Percentiles rank a stretch among this genome's conserved stretches.
Evolutionary conservation across 176 grass and related monocot species (phyloP).

Genomic region (Ampelocalamus luodianensis): DNA sequence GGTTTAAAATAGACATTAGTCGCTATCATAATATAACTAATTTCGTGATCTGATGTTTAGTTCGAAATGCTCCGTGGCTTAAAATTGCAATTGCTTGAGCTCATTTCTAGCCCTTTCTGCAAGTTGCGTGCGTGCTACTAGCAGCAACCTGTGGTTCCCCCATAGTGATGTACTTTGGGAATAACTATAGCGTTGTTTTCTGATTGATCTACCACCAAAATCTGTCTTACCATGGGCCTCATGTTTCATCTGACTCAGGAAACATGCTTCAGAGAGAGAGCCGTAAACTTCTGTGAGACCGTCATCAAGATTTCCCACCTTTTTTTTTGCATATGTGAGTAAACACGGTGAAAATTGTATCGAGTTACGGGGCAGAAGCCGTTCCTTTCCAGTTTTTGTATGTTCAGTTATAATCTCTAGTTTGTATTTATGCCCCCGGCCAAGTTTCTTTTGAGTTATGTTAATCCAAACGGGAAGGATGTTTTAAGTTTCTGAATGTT

Average conservation of each 20-base stretch:
- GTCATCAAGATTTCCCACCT: background rate
- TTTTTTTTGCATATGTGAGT: conserved; percentile 13
- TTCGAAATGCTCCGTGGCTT: conserved; percentile 20
- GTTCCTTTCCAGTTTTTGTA: conserved; percentile 17
- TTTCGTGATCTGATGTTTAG: background rate
- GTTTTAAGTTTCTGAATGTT: conserved; percentile 26
- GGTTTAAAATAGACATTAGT: conserved; percentile 1
- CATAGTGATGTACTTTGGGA: background rate
- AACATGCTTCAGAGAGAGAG: conserved; percentile 46
- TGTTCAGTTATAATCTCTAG: conserved; percentile 8
- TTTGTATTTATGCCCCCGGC: background rate
- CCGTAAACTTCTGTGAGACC: background rate
- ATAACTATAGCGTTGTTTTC: background rate
- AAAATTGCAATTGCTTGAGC: conserved; percentile 6
- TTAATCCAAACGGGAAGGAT: conserved; percentile 23
- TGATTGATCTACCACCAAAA: conserved; percentile 4
- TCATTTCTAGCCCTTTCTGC: background rate
- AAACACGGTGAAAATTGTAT: conserved; percentile 37
- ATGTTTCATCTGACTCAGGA: conserved; percentile 50
- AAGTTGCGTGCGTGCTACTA: background rate
- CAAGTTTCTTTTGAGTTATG: conserved; percentile 26
- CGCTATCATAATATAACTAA: background rate
- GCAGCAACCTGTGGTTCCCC: background rate
- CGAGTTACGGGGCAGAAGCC: conserved; percentile 24
- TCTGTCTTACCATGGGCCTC: background rate